These are phyloP conservation scores for Prunus dulcis DNA, from an alignment of 306 rosid genomes.

Conservation along the genomic window DNA sequence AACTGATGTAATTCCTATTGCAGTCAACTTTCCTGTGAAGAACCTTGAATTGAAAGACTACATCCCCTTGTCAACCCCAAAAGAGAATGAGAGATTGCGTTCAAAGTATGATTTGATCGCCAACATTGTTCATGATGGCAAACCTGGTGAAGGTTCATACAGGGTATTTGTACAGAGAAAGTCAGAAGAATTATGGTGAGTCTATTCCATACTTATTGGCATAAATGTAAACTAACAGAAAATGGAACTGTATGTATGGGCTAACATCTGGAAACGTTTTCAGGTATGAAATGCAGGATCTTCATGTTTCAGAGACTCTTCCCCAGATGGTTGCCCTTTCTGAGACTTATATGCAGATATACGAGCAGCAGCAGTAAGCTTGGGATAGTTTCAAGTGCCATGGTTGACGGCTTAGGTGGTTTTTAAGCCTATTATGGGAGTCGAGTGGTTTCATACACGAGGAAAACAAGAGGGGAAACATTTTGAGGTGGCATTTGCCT, in stretches of 20 bases:
- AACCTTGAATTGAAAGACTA: slow-evolving; percentile 95
- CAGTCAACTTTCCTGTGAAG: slow-evolving; percentile 97
- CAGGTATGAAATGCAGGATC: slow-evolving; percentile 98
- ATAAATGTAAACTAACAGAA: not conserved
- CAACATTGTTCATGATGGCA: slow-evolving; percentile 90
- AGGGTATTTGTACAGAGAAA: slow-evolving; percentile 90
- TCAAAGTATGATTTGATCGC: slow-evolving; percentile 89
- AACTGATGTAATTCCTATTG: slow-evolving; percentile 16
- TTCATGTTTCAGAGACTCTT: slow-evolving; percentile 89
- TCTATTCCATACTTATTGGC: slow-evolving; percentile 2
- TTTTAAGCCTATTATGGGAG: not conserved
- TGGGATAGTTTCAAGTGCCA: slow-evolving; percentile 3
- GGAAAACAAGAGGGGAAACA: not conserved
- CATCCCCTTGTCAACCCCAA: slow-evolving; percentile 82
- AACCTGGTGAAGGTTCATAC: slow-evolving; percentile 86
- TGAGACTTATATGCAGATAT: slow-evolving; percentile 93
- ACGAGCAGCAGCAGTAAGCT: slow-evolving; percentile 74
- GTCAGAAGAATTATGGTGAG: slow-evolving; percentile 87
- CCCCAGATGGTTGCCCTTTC: slow-evolving; percentile 98
- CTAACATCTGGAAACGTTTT: slow-evolving; percentile 11
- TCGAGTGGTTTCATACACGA: not conserved
- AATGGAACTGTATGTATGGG: slow-evolving; percentile 4
- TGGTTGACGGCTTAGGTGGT: not conserved
- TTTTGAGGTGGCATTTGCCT: not conserved
- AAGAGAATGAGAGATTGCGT: slow-evolving; percentile 62